phyloP scores from a whole-genome alignment of 2,329 filamentous ascomycete genomes.

The Talaromyces sp. region DNA sequence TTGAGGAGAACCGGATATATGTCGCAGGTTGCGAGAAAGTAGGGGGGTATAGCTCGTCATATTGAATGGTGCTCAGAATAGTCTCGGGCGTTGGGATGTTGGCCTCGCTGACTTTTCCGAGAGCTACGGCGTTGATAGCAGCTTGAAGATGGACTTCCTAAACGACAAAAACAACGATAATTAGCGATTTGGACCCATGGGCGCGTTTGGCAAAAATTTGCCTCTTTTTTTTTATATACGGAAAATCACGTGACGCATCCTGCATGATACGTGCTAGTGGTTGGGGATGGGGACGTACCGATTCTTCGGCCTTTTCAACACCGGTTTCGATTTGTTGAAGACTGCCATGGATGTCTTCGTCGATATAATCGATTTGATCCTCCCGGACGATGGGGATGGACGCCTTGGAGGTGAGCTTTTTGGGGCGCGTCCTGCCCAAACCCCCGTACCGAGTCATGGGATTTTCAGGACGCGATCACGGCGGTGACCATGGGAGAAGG shows the following conservation, averaged over 20 bases:
- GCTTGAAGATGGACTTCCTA: conserved; percentile 96
- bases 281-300: conserved; percentile 61
- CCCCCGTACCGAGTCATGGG: conserved; percentile 42
- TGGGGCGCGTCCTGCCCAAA: conserved; percentile 46
- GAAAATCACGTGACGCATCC: conserved; percentile 26
- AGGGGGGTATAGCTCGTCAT: conserved; percentile 81
- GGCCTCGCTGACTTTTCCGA: conserved; percentile 57
- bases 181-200: conserved; percentile 7
- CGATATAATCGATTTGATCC: conserved; percentile 83
- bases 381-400: conserved; percentile 82
- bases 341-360: conserved; percentile 76
- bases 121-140: conserved; percentile 62
- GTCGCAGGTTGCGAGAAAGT: conserved; percentile 78
- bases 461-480: conserved; percentile 34
- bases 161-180: conserved; percentile 4
- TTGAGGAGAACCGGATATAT: conserved; percentile 97
- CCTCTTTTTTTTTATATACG: not conserved
- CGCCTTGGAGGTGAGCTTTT: conserved; percentile 87
- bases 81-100: conserved; percentile 66
- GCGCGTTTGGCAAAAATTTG: not conserved
- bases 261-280: conserved; percentile 16
- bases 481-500: conserved; percentile 41
- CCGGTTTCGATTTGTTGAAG: conserved; percentile 86
- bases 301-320: conserved; percentile 95
- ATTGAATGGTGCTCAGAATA: conserved; percentile 62